Evolutionary conservation across 306 rosid species (phyloP).

Genomic region (Glycine tomentella): DNA sequence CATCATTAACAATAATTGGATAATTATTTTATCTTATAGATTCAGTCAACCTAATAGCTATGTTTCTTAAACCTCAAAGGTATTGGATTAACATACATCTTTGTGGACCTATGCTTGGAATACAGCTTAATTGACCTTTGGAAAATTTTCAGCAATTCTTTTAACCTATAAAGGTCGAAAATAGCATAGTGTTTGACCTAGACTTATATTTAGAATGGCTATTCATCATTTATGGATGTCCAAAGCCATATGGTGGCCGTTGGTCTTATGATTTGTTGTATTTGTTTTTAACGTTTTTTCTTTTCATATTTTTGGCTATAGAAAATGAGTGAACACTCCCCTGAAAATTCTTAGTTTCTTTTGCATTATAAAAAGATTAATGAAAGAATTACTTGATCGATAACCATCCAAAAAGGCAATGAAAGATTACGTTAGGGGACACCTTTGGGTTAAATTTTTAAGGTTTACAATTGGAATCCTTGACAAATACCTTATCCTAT

Average conservation of each 20-base stretch:
- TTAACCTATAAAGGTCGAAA: slow-evolving; percentile 22
- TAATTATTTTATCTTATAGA: slow-evolving; percentile 21
- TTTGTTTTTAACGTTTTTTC: background rate
- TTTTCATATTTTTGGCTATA: background rate
- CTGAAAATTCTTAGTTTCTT: background rate
- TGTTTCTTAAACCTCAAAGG: slow-evolving; percentile 18
- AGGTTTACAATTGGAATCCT: background rate
- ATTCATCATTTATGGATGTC: slow-evolving; percentile 2
- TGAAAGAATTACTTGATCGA: slow-evolving; percentile 9
- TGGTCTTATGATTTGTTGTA: background rate
- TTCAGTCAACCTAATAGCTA: slow-evolving; percentile 46
- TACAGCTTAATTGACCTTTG: slow-evolving; percentile 48
- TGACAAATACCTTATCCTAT: slow-evolving; percentile 27
- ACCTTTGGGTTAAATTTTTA: background rate
- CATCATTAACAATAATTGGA: slow-evolving; percentile 5
- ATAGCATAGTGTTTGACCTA: slow-evolving; percentile 49
- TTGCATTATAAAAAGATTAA: background rate
- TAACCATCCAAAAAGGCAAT: slow-evolving; percentile 16
- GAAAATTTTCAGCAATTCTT: slow-evolving; percentile 39
- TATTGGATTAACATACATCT: slow-evolving; percentile 49
- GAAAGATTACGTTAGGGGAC: slow-evolving; percentile 37
- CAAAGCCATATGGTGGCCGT: background rate
- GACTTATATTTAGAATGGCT: background rate
- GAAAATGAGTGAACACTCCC: background rate
- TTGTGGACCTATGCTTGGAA: slow-evolving; percentile 41